Percentiles rank a stretch among this genome's conserved stretches.
Conservation (phyloP, 2,329 filamentous ascomycete species). For the Ampelomyces quisqualis region DNA sequence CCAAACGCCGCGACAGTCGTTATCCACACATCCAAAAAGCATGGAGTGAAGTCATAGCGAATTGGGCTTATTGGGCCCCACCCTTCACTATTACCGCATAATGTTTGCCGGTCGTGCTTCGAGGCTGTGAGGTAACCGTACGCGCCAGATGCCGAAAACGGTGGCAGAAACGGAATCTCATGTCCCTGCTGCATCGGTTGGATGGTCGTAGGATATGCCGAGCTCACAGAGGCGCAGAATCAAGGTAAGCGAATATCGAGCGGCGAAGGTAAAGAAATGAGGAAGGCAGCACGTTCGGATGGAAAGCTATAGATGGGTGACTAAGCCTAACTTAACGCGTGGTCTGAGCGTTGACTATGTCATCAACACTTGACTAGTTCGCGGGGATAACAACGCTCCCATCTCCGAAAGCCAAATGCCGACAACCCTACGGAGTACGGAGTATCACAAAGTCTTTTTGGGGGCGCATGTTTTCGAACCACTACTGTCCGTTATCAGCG, state of each 20-base stretch:
- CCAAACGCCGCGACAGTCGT: conserved; percentile 76
- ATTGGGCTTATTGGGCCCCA: conserved; percentile 90
- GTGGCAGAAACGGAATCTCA: conserved; percentile 39
- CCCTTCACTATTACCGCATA: conserved; percentile 87
- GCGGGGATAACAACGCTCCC: not conserved
- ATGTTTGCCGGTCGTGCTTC: conserved; percentile 58
- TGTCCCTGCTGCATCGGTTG: conserved; percentile 43
- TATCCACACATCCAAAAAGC: conserved; percentile 92
- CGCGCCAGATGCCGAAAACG: conserved; percentile 21
- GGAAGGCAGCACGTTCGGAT: conserved; percentile 1
- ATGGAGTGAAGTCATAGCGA: conserved; percentile 93
- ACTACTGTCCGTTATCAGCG: no score
- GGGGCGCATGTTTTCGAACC: no score
- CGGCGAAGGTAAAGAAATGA: conserved; percentile 1
- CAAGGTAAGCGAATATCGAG: conserved; percentile 10
- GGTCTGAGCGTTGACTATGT: conserved; percentile 1
- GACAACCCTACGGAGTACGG: not conserved
- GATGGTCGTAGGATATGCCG: conserved; percentile 18
- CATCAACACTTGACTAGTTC: not conserved
- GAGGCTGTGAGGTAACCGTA: conserved; percentile 58
- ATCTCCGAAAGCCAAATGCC: not conserved
- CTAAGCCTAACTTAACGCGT: not conserved
- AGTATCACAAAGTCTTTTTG: no score
- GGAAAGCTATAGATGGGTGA: conserved; percentile 2
- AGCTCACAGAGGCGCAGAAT: conserved; percentile 23